Evolutionary conservation across 352 stramenopile genomes (phyloP).

Genomic region (Hyaloperonospora arabidopsidis): DNA sequence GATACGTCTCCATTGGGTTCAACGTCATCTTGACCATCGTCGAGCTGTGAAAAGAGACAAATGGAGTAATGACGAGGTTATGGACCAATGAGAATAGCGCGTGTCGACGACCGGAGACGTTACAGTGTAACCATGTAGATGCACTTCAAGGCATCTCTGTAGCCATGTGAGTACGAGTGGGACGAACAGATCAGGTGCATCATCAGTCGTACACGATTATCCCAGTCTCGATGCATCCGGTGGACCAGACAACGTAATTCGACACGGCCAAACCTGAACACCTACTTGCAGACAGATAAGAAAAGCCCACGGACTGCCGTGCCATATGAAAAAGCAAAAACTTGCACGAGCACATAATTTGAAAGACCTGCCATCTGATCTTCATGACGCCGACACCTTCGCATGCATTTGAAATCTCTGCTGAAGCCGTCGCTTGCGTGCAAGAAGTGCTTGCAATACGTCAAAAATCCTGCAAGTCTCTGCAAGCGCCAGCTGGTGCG

Average conservation of each 20-base stretch:
- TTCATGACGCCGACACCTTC: slow-evolving; percentile 15
- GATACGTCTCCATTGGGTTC: slow-evolving; percentile 70
- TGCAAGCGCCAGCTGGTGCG: slow-evolving; percentile 30
- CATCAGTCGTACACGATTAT: too few relatives aligned
- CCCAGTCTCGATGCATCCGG: too few relatives aligned
- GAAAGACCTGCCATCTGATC: slow-evolving; percentile 24
- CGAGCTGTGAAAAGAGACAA: background rate
- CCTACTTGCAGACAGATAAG: slow-evolving; percentile 40
- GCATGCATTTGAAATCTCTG: slow-evolving; percentile 12
- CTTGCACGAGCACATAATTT: slow-evolving; percentile 32
- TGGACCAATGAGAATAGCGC: too few relatives aligned
- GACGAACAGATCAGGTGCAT: too few relatives aligned
- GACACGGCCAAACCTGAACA: slow-evolving; percentile 25
- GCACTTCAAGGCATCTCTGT: too few relatives aligned
- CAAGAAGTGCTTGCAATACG: slow-evolving; percentile 30
- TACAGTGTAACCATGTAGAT: too few relatives aligned
- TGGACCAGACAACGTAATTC: slow-evolving; percentile 7
- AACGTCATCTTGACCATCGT: slow-evolving; percentile 38
- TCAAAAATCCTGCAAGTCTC: slow-evolving; percentile 30
- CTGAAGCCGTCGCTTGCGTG: slow-evolving; percentile 14
- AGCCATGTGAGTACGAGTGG: too few relatives aligned
- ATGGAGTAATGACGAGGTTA: too few relatives aligned
- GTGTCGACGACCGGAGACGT: too few relatives aligned
- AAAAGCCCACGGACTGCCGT: slow-evolving; percentile 28
- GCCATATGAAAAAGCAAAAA: slow-evolving; percentile 28